A percentile compares a stretch with the other conserved stretches of the same genome.
These are phyloP conservation scores for Suaeda aralocaspica DNA, from an alignment of 148 eudicot genomes.

Conservation along the genomic window DNA sequence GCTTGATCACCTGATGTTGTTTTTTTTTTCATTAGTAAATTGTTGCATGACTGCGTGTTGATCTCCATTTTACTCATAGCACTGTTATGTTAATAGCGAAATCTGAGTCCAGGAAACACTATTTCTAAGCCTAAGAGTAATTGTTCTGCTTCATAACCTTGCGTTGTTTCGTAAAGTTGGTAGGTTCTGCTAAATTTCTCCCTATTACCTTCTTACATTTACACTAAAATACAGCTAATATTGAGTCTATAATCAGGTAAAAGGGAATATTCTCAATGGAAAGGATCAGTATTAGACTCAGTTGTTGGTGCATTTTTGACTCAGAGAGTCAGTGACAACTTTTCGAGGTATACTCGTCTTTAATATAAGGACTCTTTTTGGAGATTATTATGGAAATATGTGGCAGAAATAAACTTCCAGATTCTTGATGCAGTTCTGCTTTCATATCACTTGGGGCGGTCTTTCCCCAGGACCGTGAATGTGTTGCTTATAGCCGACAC, in stretches of 20 bases:
- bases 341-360: constrained; percentile 32
- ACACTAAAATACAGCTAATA: background rate
- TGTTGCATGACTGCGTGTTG: too few relatives aligned
- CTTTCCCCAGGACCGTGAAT: constrained; percentile 24
- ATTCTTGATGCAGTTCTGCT: constrained; percentile 31
- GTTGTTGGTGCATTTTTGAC: constrained; percentile 35
- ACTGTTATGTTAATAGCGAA: background rate
- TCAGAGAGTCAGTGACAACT: constrained; percentile 33
- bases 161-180: too few relatives aligned
- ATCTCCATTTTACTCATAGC: too few relatives aligned
- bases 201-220: background rate
- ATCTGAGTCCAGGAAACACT: background rate
- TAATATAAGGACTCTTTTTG: background rate
- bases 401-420: background rate
- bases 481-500: constrained; percentile 13
- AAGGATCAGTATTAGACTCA: constrained; percentile 49
- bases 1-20: background rate
- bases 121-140: too few relatives aligned
- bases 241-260: constrained; percentile 17
- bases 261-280: constrained; percentile 32
- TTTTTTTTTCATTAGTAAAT: background rate
- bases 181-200: too few relatives aligned
- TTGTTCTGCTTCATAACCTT: too few relatives aligned
- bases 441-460: constrained; percentile 37
- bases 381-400: background rate